Conservation (phyloP, 129 eudicot species). For the Artemisia tridentata region DNA sequence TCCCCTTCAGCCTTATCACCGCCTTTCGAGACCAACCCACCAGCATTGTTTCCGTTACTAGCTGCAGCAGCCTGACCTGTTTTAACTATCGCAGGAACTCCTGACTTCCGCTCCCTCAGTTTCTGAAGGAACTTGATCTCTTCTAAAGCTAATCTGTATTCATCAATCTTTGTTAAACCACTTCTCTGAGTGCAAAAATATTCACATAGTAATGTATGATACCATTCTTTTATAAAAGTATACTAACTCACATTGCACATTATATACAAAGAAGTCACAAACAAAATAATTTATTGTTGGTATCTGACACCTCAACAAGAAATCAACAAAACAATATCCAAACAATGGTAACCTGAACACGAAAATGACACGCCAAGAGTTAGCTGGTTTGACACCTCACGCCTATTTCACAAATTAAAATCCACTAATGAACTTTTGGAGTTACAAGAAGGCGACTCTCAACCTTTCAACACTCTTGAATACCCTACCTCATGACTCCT, state of each 20-base stretch:
- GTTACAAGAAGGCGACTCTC: no score
- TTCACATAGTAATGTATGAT: neutral
- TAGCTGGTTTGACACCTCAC: no score
- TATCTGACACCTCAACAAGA: no score
- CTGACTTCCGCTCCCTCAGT: slow-evolving; percentile 81
- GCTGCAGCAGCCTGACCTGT: slow-evolving; percentile 37
- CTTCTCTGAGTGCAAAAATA: neutral
- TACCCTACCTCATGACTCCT: no score
- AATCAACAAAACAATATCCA: no score
- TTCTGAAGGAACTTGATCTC: slow-evolving; percentile 89
- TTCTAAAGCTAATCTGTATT: slow-evolving; percentile 69
- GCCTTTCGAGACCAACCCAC: slow-evolving; percentile 45
- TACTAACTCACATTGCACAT: neutral
- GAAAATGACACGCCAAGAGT: no score
- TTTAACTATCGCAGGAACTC: slow-evolving; percentile 63
- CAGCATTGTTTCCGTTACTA: slow-evolving; percentile 16
- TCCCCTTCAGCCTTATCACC: slow-evolving; percentile 75
- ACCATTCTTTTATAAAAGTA: neutral
- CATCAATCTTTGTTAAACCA: neutral
- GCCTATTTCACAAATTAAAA: no score
- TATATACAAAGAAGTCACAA: no score
- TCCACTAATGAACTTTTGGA: no score
- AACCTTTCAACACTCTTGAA: no score
- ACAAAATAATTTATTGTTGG: no score
- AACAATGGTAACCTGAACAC: no score